A percentile compares a stretch with the other conserved stretches of the same genome.
Evolutionary conservation across 805 yeast species (phyloP).

Genomic region (Lachancea lanzarotensis): DNA sequence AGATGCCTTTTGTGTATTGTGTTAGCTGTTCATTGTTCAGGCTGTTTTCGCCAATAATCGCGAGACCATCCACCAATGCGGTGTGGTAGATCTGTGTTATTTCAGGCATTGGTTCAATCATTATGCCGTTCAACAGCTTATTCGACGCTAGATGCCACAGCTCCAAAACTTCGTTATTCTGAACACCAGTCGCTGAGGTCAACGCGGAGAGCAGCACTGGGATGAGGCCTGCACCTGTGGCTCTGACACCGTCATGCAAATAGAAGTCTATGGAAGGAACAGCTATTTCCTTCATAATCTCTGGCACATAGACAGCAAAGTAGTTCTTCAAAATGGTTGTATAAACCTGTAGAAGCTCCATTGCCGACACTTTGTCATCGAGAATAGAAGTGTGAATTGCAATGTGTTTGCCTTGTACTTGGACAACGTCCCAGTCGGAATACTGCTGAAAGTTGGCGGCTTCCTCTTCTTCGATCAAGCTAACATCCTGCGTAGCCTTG

Average conservation of each 20-base stretch:
- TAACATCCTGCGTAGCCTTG: constrained; percentile 81
- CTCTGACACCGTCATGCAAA: constrained; percentile 90
- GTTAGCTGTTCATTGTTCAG: constrained; percentile 50
- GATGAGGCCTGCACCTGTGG: constrained; percentile 78
- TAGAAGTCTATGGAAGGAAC: constrained; percentile 87
- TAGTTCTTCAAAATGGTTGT: constrained; percentile 77
- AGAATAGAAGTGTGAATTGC: constrained; percentile 93
- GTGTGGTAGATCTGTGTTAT: constrained; percentile 71
- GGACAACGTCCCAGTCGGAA: constrained; percentile 93
- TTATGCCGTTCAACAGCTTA: constrained; percentile 60
- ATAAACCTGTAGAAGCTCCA: constrained; percentile 78
- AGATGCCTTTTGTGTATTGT: constrained; percentile 52
- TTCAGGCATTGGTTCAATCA: constrained; percentile 78
- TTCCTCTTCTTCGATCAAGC: constrained; percentile 79
- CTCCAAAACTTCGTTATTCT: constrained; percentile 53
- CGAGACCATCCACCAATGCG: constrained; percentile 60
- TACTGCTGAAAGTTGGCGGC: constrained; percentile 78
- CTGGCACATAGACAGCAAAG: constrained; percentile 77
- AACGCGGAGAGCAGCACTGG: constrained; percentile 68
- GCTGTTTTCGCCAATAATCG: constrained; percentile 58
- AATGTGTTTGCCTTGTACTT: constrained; percentile 82
- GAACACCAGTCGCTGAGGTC: constrained; percentile 41
- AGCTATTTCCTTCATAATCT: constrained; percentile 69
- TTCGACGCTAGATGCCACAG: constrained; percentile 68
- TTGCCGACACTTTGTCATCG: constrained; percentile 90